These are phyloP conservation scores for Porcisia deanei DNA, from an alignment of 208 protist species.

Conservation along the genomic window DNA sequence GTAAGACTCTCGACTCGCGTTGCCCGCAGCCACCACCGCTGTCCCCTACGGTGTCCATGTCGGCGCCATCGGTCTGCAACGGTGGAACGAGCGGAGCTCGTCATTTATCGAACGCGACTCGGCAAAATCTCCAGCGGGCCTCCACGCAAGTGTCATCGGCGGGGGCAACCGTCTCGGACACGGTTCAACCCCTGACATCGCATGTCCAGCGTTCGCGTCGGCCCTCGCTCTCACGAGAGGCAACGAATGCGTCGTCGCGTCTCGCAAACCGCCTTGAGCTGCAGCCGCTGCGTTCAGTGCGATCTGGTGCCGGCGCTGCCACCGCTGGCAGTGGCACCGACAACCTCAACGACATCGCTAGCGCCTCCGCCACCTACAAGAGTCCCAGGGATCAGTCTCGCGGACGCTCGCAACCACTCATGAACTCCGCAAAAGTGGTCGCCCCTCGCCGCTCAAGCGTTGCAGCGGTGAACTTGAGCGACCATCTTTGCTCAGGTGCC, in stretches of 20 bases:
- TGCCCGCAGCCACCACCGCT: background rate
- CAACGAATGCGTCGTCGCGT: conserved; percentile 16
- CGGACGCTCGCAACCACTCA: background rate
- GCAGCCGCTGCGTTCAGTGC: background rate
- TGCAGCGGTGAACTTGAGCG: conserved; percentile 23
- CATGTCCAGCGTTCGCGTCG: conserved; percentile 3
- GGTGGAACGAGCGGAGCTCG: background rate
- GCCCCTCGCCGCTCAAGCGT: conserved; percentile 27
- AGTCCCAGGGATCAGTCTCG: background rate
- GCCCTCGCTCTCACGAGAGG: conserved; percentile 12
- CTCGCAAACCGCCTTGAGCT: conserved; percentile 13
- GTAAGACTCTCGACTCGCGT: background rate
- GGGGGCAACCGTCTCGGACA: background rate
- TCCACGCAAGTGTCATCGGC: background rate
- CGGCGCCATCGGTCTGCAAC: background rate
- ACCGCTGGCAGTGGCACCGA: background rate
- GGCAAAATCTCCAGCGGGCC: background rate
- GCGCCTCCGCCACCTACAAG: conserved; percentile 2
- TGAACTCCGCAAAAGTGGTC: conserved; percentile 20
- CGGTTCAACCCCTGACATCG: background rate
- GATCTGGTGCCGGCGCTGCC: background rate
- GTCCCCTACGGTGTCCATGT: background rate
- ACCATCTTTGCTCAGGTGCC: background rate
- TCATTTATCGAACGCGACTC: background rate
- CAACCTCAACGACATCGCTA: background rate